Conservation (phyloP, 2,329 filamentous ascomycete genomes). For the Dryadomyces sulphureus region DNA sequence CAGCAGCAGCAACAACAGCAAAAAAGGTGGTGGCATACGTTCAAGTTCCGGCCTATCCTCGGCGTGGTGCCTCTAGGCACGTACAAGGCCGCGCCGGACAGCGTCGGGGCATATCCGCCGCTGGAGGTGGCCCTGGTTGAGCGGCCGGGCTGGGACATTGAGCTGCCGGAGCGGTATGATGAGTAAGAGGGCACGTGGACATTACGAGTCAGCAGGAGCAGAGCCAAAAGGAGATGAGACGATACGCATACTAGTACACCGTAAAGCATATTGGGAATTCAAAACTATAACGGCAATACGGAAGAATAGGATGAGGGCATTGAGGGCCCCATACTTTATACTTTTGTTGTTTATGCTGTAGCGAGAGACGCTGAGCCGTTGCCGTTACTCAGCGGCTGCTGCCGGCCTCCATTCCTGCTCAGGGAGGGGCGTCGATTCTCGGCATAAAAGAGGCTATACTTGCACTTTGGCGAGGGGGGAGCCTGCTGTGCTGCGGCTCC, state of each 20-base stretch:
- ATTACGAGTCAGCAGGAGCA: not conserved
- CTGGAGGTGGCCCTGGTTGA: slow-evolving; percentile 82
- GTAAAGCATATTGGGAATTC: not conserved
- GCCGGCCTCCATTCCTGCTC: not conserved
- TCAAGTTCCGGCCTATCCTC: slow-evolving; percentile 88
- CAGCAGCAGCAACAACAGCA: not conserved
- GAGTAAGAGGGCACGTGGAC: no score
- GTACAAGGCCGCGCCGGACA: not conserved
- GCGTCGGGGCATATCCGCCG: slow-evolving; percentile 13
- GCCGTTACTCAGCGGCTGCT: not conserved
- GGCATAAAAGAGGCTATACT: not conserved
- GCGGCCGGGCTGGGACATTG: slow-evolving; percentile 69
- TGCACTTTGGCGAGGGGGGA: no score
- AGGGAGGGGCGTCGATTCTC: not conserved
- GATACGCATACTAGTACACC: not conserved
- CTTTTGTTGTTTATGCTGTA: no score
- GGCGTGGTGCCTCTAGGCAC: slow-evolving; percentile 40
- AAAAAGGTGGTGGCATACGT: slow-evolving; percentile 57
- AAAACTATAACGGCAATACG: no score
- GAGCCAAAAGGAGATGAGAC: not conserved
- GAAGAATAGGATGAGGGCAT: no score
- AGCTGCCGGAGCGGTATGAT: slow-evolving; percentile 54
- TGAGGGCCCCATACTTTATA: no score
- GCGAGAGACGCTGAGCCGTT: no score
- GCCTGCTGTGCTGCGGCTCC: no score